Conservation (phyloP, 2,329 filamentous ascomycete species). For the Calonectria hawksworthii region DNA sequence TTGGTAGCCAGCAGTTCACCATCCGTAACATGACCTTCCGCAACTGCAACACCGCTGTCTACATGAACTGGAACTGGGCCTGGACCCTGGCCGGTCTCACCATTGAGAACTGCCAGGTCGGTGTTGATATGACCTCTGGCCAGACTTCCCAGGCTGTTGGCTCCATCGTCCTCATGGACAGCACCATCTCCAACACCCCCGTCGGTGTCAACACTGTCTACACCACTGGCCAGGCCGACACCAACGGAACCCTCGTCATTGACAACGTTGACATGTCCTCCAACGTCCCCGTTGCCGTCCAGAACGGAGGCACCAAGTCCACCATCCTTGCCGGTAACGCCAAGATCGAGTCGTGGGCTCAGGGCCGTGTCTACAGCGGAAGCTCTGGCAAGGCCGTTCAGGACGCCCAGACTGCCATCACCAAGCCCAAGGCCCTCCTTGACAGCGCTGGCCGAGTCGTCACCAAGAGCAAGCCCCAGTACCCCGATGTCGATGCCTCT, state of each 20-base stretch:
- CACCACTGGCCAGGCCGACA: slow-evolving; percentile 69
- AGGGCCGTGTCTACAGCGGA: slow-evolving; percentile 80
- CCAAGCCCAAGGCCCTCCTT: slow-evolving; percentile 78
- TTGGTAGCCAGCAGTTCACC: slow-evolving; percentile 91
- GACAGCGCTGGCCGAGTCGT: slow-evolving; percentile 77
- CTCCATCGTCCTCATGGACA: slow-evolving; percentile 83
- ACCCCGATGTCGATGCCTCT: slow-evolving; percentile 75
- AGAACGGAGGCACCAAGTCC: slow-evolving; percentile 66
- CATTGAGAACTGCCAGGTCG: slow-evolving; percentile 82
- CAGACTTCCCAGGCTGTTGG: slow-evolving; percentile 81
- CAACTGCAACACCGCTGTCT: slow-evolving; percentile 84
- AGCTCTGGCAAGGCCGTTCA: slow-evolving; percentile 69
- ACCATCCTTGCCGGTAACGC: slow-evolving; percentile 78
- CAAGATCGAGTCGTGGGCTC: slow-evolving; percentile 79
- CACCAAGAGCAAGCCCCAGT: slow-evolving; percentile 91
- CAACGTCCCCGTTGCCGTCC: slow-evolving; percentile 77
- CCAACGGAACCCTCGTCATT: slow-evolving; percentile 86
- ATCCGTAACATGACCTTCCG: slow-evolving; percentile 87
- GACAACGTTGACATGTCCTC: slow-evolving; percentile 89
- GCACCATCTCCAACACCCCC: slow-evolving; percentile 79
- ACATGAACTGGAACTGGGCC: slow-evolving; percentile 93
- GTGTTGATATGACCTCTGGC: slow-evolving; percentile 82
- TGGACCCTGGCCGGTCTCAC: slow-evolving; percentile 84
- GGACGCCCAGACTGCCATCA: slow-evolving; percentile 63
- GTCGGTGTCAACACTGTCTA: slow-evolving; percentile 85